These are phyloP conservation scores for Leonotis leonurus DNA, from an alignment of 257 asterid genomes.

Conservation along the genomic window DNA sequence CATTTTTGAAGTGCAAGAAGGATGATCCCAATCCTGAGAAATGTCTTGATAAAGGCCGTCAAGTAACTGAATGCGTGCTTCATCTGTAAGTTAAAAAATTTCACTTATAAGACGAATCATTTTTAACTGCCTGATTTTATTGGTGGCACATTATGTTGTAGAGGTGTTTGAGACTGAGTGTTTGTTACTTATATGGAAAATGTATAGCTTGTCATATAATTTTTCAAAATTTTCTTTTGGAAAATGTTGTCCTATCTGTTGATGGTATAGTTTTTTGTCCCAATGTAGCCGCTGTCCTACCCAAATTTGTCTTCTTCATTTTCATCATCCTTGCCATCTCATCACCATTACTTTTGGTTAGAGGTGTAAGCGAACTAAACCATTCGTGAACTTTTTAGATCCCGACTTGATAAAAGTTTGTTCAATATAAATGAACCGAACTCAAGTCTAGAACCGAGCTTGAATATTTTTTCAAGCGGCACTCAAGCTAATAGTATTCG, in stretches of 20 bases:
- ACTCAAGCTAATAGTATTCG: too few relatives aligned
- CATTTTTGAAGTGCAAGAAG: slow-evolving; percentile 75
- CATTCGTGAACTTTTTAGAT: too few relatives aligned
- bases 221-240: background rate
- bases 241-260: background rate
- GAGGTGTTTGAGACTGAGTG: slow-evolving; percentile 1
- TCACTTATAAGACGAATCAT: background rate
- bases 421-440: too few relatives aligned
- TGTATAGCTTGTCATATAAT: background rate
- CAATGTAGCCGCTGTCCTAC: too few relatives aligned
- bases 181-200: background rate
- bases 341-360: too few relatives aligned
- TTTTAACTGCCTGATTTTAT: background rate
- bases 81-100: slow-evolving; percentile 48
- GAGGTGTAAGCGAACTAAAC: too few relatives aligned
- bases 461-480: too few relatives aligned
- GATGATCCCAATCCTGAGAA: slow-evolving; percentile 77
- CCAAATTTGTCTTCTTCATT: too few relatives aligned
- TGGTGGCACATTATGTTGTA: slow-evolving; percentile 1
- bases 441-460: too few relatives aligned
- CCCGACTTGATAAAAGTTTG: too few relatives aligned
- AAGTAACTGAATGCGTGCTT: slow-evolving; percentile 75
- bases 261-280: too few relatives aligned
- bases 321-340: too few relatives aligned
- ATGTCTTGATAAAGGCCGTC: slow-evolving; percentile 70